Evolutionary conservation across 169 alveolate species (phyloP).

Genomic region (Cryptosporidium felis): DNA sequence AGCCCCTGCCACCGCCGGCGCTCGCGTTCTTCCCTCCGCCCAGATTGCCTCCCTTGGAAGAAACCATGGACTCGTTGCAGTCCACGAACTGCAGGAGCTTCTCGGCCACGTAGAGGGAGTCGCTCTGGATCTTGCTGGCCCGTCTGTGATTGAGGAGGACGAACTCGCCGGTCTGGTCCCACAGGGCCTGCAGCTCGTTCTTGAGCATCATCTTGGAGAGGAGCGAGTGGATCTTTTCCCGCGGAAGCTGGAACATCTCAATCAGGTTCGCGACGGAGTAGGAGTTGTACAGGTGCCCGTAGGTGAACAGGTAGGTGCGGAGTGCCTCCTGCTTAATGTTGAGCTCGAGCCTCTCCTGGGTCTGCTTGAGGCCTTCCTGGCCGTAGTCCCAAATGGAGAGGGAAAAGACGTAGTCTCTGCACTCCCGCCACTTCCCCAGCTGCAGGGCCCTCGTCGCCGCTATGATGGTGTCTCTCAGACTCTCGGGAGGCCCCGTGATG

Average conservation of each 20-base stretch:
- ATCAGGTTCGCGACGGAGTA: constrained; percentile 85
- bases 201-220: constrained; percentile 89
- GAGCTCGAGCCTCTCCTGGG: constrained; percentile 83
- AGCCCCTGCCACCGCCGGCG: neutral
- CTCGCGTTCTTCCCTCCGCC: neutral
- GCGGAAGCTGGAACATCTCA: constrained; percentile 83
- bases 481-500: constrained; percentile 96
- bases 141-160: constrained; percentile 87
- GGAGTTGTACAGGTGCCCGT: constrained; percentile 83
- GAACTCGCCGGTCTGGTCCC: constrained; percentile 90
- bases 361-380: constrained; percentile 79
- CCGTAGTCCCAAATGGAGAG: constrained; percentile 87
- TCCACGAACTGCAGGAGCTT: constrained; percentile 39
- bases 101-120: constrained; percentile 83
- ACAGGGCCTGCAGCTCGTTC: constrained; percentile 88
- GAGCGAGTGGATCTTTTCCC: constrained; percentile 84
- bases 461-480: constrained; percentile 90
- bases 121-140: constrained; percentile 88
- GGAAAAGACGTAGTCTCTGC: constrained; percentile 84
- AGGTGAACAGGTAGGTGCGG: constrained; percentile 89
- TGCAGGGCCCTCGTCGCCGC: constrained; percentile 91
- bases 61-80: constrained; percentile 43
- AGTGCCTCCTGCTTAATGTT: constrained; percentile 92
- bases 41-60: constrained; percentile 16
- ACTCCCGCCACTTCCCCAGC: constrained; percentile 93